Evolutionary conservation across 345 rosid species (phyloP), one percentile per base, ranked within the genome.

Genomic region (Brassica incana): DNA sequence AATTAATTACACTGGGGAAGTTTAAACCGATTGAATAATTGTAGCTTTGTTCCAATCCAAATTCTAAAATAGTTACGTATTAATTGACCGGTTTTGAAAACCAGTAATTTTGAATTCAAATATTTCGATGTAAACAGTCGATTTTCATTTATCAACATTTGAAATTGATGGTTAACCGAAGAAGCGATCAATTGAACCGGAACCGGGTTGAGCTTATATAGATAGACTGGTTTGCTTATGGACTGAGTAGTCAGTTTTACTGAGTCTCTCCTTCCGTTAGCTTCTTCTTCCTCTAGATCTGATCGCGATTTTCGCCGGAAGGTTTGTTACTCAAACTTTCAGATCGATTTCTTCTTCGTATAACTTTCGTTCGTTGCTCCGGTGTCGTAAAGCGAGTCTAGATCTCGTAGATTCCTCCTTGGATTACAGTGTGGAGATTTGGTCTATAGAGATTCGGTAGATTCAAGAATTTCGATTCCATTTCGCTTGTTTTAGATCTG

Each of bases 231-330:
- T 70, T 74, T 71, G 61, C 43, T 65, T 70, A 64, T 65, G 75
- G 75, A 74, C 74, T 73, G 69, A 23, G 56, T 67, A 69, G 70
- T 67, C 78, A 50, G 65, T 68, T 15, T 50, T 50, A 50, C 76
- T 0, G 76, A 54, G 79, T 56, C 76, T 80, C 50, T 43, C 5
- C 54, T 5, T 45, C 54, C 54, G 54, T 76, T 67, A 2, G 36
- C 16, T 71, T 9, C 63, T 71, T 9, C 63, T 72, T 29, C 83
- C 1, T 27, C 68, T 75, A 76, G 83, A 81, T 81, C 80, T 65
- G 80, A 81, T 81, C 80, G 69, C 65, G 10, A 71, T 38, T 74
- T 74, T 69, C 60, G 45, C 27, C 45, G 7, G 58, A 43, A 80
- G 83, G 73, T 80, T 1, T 20, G 83, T 76, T 33, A n/a, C 69